phyloP scores from a whole-genome alignment of 805 yeast genomes.

The Cyberlindnera veronae region DNA sequence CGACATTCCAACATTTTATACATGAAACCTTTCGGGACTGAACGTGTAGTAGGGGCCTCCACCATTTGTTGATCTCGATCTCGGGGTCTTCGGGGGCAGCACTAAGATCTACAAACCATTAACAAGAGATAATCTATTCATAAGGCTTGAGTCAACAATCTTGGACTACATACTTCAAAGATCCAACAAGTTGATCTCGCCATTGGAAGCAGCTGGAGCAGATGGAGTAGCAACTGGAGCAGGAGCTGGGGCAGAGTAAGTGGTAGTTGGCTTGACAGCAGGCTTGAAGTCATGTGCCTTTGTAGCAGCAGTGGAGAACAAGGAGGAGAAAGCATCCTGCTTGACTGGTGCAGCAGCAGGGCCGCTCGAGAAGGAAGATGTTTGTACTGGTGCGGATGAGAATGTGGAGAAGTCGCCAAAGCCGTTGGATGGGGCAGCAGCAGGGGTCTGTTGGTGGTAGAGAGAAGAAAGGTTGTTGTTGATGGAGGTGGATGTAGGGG shows the following conservation, averaged over 20 bases:
- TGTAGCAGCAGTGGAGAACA: conserved; percentile 63
- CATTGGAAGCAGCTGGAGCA: conserved; percentile 10
- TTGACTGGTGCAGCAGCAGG: conserved; percentile 40
- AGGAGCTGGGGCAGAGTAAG: conserved; percentile 8
- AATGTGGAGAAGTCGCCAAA: conserved; percentile 28
- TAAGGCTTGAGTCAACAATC: too few species aligned
- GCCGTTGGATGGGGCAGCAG: conserved; percentile 15
- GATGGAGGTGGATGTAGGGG: conserved; percentile 20
- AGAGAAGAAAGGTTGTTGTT: conserved; percentile 31
- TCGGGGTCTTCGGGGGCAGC: too few species aligned
- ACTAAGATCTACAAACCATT: too few species aligned
- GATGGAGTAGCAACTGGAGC: conserved; percentile 6
- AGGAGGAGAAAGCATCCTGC: conserved; percentile 69
- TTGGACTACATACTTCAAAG: too few species aligned
- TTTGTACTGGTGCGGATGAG: conserved; percentile 14
- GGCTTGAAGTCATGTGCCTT: conserved; percentile 17
- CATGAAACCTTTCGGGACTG: too few species aligned
- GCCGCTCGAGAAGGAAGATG: conserved; percentile 29
- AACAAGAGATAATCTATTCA: too few species aligned
- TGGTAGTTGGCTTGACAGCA: conserved; percentile 1
- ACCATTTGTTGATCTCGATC: too few species aligned
- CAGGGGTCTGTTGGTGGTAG: conserved; percentile 28
- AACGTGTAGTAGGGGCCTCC: too few species aligned
- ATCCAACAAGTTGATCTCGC: conserved; percentile 19
- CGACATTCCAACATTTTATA: too few species aligned